Base-by-base conservation (phyloP, 176 grass and related monocot genomes). In the Lolium perenne region DNA sequence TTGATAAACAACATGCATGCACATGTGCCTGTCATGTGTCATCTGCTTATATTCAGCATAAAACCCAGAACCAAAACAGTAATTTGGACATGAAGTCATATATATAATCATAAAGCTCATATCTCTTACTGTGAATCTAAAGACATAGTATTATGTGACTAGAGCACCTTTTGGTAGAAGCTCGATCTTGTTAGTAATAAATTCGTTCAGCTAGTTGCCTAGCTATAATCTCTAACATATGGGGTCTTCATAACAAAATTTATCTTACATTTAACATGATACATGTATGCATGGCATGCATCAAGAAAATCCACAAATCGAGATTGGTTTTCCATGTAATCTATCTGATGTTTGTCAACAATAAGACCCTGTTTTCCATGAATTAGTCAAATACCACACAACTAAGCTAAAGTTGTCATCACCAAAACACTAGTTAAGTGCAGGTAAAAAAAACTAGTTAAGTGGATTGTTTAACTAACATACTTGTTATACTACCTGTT, bases 321-420 rank as follows among this genome's bases (percentile, higher is more conserved):
- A 23, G 8, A 48, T 10, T 1, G 26, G 0, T 15, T 49, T 50
- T n/a, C 70, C 7, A 50, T 12, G 25, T 74, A 26, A 74, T 74
- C 0, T 49, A 10, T 71, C 17, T 71, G 17, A 71, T 71, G n/a
- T 50, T 74, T 6, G 6, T 16, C 71, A 51, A 16, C 12, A 74
- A 74, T 50, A 51, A 74, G 22, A 7, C 15, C 46, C 71, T 74
- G 71, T 16, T 50, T 29, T 29, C 22, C 71, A 74, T 74, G 71
- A 51, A 68, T 6, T 67, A 8, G 63, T 66, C 23, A 35, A 35
- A 35, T 35, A 35, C 32, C 32, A 35, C 32, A 35, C 32, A 35
- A 35, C 32, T 35, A 35, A 35, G 32, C 32, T 35, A 35, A 35
- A 35, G 2, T 35, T 35, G 1, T 35, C 32, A 60, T 60, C 57